These are phyloP conservation scores for Closterium sp. DNA, from an alignment of 139 green algal genomes.

Conservation along the genomic window DNA sequence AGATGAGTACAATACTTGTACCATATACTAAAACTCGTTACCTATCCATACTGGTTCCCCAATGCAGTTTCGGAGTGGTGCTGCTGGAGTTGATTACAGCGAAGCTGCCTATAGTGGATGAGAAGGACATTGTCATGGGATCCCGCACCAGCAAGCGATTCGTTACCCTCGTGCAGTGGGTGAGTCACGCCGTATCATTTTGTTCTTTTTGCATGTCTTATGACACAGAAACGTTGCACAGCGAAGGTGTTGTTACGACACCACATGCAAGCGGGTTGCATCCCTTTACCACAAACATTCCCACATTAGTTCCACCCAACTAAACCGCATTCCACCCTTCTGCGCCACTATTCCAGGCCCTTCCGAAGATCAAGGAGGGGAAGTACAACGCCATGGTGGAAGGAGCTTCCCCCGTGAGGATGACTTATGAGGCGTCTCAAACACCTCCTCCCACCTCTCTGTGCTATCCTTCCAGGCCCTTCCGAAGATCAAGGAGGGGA, in stretches of 20 bases:
- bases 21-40: too few relatives aligned
- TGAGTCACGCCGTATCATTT: not conserved
- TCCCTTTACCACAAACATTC: too few relatives aligned
- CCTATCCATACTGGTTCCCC: too few relatives aligned
- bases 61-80: slow-evolving; percentile 26
- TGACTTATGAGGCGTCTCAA: not conserved
- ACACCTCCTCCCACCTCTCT: not conserved
- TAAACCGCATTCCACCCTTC: not conserved
- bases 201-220: too few relatives aligned
- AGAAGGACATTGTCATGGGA: not conserved
- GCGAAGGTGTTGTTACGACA: too few relatives aligned
- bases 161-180: not conserved
- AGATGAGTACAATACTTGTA: too few relatives aligned
- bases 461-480: not conserved
- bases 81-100: slow-evolving; percentile 30
- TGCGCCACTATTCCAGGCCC: not conserved
- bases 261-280: too few relatives aligned
- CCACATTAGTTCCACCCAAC: too few relatives aligned
- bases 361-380: not conserved
- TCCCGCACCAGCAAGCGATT: not conserved
- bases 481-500: not conserved
- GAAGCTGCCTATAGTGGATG: not conserved
- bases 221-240: too few relatives aligned
- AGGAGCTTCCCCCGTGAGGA: not conserved
- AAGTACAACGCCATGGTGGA: not conserved